Base-by-base conservation (phyloP, 1,139 yeast genomes). In the Candida tropicalis region DNA sequence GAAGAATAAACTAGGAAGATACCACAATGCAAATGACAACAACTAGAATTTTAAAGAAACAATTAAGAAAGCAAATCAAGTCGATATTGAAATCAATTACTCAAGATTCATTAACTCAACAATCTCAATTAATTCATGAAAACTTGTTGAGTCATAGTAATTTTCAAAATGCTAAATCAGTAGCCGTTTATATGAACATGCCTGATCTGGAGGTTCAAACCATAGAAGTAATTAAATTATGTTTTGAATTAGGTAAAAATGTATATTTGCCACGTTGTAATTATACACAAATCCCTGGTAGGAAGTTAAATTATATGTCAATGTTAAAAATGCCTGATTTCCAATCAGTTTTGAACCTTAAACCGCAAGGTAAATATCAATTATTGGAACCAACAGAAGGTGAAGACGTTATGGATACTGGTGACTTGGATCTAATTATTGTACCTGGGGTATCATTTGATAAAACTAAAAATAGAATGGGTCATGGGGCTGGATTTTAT, bases 401-500 rank as follows among this genome's bases (percentile, higher is more conserved):
- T 0, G 54, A 53, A 4, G 65, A 68, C 45, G 66, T 66, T 0
- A 58, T 79, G 50, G 64, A 44, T 2, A 42, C 59, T 0, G 82
- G 65, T 0, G 60, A 77, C 0, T 62, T 93, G 24, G 97, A 91
- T 54, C 56, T 90, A 22, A 68, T 93, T 7, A 63, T 93, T 2
- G 70, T 93, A 0, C 99, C 98, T 0, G 98, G 96, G 0, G 84
- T 93, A 1, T 97, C 89, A 1, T 91, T 88, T 59, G 74, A 85
- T 2, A 52, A 47, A 1, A 42, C 53, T 7, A 79, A 83, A 40
- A 66, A 71, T 26, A 63, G 99, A 45, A 61, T 93, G 42, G 99
- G 98, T 0, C 96, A 90, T 60, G 99, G 99, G 1, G 95, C 84
- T 9, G 99, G 97, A 0, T 90, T 79, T 62, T 93, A 93, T 61